Evolutionary conservation across 176 grass and related monocot genomes (phyloP), one percentile per base, ranked within the genome.

Genomic region (Triticum monococcum): DNA sequence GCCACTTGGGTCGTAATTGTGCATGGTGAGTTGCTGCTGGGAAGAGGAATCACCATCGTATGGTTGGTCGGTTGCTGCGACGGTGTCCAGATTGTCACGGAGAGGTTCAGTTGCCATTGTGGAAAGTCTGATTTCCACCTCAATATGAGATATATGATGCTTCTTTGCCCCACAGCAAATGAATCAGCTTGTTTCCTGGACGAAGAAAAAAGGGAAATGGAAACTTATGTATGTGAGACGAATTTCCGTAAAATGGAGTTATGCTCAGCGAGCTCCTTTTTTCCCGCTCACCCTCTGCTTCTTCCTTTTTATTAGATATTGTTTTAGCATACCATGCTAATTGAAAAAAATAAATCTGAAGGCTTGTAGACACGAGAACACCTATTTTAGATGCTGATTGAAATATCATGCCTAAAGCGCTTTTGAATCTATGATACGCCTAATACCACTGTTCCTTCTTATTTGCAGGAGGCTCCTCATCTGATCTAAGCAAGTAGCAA

Each of bases 101-200:
- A 5, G 25, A 78, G 26, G 36, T 8, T 56, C 87, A 63, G 70
- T 79, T 35, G 22, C 48, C 87, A 88, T 88, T 36, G 74, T 59
- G 5, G 68, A 59, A 59, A 18, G 7, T 59, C 56, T 20, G 13
- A 6, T 7, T 63, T 40, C 48, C 52, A 83, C 73, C 36, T 25
- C 79, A 48, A 80, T 31, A n/a, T n/a, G 4, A 46, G 10, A 46
- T 36, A 52, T 52, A 86, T 18, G 36, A 35, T 65, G 64, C 10
- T 73, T 48, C 35, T 70, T 33, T 71, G 18, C 9, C 25, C 9
- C 23, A 77, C 72, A 61, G 23, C 5, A 32, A 36, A 46, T 20
- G 10, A 62, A 79, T 37, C 73, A 83, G 24, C 73, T 78, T 46
- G 8, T 36, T 81, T 31, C 31, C 71, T 60, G 60, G 16, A 17